A percentile compares a stretch with the other conserved stretches of the same genome.
Evolutionary conservation across 495 filamentous ascomycete genomes (phyloP).

Genomic region (Xylona heveae): DNA sequence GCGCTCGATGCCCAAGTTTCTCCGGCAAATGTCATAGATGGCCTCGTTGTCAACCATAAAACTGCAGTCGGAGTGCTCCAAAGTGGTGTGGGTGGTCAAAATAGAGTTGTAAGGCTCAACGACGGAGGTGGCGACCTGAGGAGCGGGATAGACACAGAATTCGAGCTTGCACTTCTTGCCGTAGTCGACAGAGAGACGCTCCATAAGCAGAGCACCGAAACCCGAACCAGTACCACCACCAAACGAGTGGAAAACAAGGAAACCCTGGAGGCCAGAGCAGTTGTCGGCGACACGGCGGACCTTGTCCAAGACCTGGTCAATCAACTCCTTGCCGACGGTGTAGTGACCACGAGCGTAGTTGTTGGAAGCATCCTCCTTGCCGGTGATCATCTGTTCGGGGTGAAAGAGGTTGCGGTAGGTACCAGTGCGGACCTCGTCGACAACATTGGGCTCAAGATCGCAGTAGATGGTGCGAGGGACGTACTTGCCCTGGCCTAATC

Average conservation of each 20-base stretch:
- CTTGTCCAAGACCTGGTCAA: conserved; percentile 63
- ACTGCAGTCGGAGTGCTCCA: conserved; percentile 83
- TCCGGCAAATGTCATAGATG: conserved; percentile 80
- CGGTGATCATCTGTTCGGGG: conserved; percentile 69
- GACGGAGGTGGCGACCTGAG: conserved; percentile 67
- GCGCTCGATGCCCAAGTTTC: conserved; percentile 72
- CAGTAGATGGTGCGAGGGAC: conserved; percentile 98
- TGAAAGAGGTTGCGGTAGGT: conserved; percentile 72
- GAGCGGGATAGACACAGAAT: conserved; percentile 76
- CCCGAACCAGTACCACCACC: conserved; percentile 84
- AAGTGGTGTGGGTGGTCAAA: conserved; percentile 77
- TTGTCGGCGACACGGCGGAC: conserved; percentile 76
- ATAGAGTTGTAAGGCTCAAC: conserved; percentile 92
- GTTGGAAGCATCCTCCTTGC: conserved; percentile 88
- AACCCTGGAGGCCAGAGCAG: conserved; percentile 76
- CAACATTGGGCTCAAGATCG: conserved; percentile 98
- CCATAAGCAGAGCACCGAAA: conserved; percentile 70
- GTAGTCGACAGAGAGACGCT: conserved; percentile 74
- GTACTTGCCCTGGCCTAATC: conserved; percentile 85
- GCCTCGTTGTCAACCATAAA: conserved; percentile 90
- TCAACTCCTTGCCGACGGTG: conserved; percentile 80
- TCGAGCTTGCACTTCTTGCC: conserved; percentile 92
- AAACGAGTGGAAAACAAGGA: conserved; percentile 87
- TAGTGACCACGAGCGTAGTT: conserved; percentile 93
- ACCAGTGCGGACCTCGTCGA: conserved; percentile 94